These are phyloP conservation scores for Pestalotiopsis sp. DNA, from an alignment of 2,329 filamentous ascomycete genomes.

Conservation along the genomic window DNA sequence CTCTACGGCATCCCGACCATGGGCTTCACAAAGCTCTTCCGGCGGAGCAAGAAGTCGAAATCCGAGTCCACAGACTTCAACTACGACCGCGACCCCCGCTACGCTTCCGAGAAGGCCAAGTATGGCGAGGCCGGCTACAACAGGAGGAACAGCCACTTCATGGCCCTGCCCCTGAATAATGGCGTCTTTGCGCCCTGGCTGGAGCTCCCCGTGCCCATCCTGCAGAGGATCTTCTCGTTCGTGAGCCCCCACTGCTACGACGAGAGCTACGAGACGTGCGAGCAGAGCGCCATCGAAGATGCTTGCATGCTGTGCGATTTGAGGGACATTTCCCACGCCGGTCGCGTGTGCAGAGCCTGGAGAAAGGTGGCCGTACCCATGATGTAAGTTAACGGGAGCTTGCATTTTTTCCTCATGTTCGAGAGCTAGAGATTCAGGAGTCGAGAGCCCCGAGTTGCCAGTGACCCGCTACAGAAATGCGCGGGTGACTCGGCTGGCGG, in stretches of 20 bases:
- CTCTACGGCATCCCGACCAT: conserved; percentile 19
- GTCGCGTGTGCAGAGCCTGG: conserved; percentile 76
- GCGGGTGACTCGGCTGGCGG: background rate
- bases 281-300: conserved; percentile 76
- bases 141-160: conserved; percentile 16
- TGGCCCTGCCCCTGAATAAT: conserved; percentile 4
- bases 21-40: conserved; percentile 35
- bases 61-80: conserved; percentile 22
- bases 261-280: conserved; percentile 78
- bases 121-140: conserved; percentile 21
- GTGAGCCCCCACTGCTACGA: conserved; percentile 85
- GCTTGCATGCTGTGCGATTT: conserved; percentile 93
- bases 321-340: conserved; percentile 82
- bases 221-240: conserved; percentile 76
- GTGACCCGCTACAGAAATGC: background rate
- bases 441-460: too few relatives aligned
- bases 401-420: background rate
- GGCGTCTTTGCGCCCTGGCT: conserved; percentile 33
- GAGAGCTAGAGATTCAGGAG: background rate
- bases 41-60: conserved; percentile 34
- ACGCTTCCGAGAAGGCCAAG: conserved; percentile 10
- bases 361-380: conserved; percentile 49
- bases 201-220: conserved; percentile 66
- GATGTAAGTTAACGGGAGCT: conserved; percentile 56
- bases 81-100: conserved; percentile 24